Base-by-base conservation (phyloP, 164 flowering plant genomes). In the Dillenia turbinata region DNA sequence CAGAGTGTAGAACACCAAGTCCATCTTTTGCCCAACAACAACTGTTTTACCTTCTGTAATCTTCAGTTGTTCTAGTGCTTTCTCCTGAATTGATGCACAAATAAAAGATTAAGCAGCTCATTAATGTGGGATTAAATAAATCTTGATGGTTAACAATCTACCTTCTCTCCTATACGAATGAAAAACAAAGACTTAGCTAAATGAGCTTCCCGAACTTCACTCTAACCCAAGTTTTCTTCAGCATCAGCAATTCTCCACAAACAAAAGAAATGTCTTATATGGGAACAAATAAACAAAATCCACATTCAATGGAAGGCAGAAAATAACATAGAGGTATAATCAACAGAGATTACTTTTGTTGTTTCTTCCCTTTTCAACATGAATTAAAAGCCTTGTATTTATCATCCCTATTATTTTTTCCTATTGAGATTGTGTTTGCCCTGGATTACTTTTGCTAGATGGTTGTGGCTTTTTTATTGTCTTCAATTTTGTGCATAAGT, bases 11-110 rank as follows among this genome's bases (percentile, higher is more conserved):
- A 94, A 94, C n/a, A 94, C 99, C 74, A 94, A 76, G 61, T 94
- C 99, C 99, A 94, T 94, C 85, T 87, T 91, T 71, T 91, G 97
- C 26, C 99, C 99, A 64, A 94, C 97, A 10, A 96, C 99, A 49
- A 94, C 99, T 17, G 99, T 94, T 72, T 94, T 94, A 73, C 83
- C 71, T 69, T 94, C 99, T 47, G 97, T 91, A 16, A 89, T 59
- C 80, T 91, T 94, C 19, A 94, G 96, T 67, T 94, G 97, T 52
- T 91, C 96, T 73, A 94, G 65, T 40, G 99, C 96, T 72, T 84
- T 89, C 57, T 84, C 96, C 99, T 94, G 74, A 22, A 58, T 56
- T 26, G 49, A 56, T 24, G 47, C 50, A 70, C 10, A 22, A 54
- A 15, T 49, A 22, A 17, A 47, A 11, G 52, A 64, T 15, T 47